These are phyloP conservation scores for Pseudonitzschia delicatissima DNA, from an alignment of 108 stramenopile genomes.

Conservation along the genomic window DNA sequence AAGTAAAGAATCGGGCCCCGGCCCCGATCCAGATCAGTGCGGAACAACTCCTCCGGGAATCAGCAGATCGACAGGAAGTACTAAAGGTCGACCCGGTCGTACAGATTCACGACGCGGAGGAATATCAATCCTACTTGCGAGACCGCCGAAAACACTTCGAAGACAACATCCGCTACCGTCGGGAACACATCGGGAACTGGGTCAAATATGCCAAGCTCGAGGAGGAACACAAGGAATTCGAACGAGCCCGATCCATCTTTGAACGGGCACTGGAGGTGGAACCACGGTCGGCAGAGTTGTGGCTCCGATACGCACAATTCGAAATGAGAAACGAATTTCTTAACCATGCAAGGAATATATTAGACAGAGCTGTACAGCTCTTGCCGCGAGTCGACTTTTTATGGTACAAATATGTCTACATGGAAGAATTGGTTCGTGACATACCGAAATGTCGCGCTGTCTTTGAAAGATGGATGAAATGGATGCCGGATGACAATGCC, in stretches of 20 bases:
- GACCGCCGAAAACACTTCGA: conserved; percentile 93
- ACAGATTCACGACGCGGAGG: conserved; percentile 96
- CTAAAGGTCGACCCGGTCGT: conserved; percentile 73
- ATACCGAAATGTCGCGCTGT: conserved; percentile 89
- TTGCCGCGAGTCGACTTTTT: conserved; percentile 94
- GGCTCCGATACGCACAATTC: conserved; percentile 97
- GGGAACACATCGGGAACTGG: conserved; percentile 96
- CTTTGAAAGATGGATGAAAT: conserved; percentile 99
- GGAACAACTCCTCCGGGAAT: conserved; percentile 98
- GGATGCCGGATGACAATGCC: conserved; percentile 97
- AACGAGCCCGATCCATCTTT: conserved; percentile 94
- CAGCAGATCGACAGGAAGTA: conserved; percentile 88
- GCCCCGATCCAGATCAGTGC: conserved; percentile 99
- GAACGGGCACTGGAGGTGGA: conserved; percentile 98
- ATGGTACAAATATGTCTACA: conserved; percentile 99
- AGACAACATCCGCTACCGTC: conserved; percentile 93
- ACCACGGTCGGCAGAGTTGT: conserved; percentile 80
- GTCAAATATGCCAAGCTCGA: conserved; percentile 98
- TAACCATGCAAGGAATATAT: conserved; percentile 97
- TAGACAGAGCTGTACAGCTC: conserved; percentile 95
- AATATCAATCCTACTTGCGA: conserved; percentile 90
- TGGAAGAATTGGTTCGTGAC: conserved; percentile 99
- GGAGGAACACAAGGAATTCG: conserved; percentile 96
- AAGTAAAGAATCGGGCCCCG: conserved; percentile 98
- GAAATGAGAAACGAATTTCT: conserved; percentile 98